phyloP scores from a whole-genome alignment of 208 protist species.

The Wallacemonas sp. region DNA sequence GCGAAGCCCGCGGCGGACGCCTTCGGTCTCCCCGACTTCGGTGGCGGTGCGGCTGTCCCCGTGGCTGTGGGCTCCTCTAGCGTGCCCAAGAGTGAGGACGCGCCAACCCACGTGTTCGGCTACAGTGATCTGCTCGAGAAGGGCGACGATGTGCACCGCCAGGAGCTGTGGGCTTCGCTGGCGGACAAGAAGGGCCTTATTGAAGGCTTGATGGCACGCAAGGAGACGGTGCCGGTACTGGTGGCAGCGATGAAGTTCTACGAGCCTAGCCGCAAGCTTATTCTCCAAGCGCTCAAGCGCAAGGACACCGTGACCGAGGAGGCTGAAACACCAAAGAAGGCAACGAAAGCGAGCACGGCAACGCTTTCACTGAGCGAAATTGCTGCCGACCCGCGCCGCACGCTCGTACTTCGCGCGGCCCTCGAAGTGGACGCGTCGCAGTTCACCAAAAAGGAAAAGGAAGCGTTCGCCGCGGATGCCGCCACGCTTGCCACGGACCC shows the following conservation, averaged over 20 bases:
- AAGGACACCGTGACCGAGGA: neutral
- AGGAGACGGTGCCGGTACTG: slow-evolving; percentile 28
- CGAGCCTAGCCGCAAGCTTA: slow-evolving; percentile 21
- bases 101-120: slow-evolving; percentile 46
- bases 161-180: slow-evolving; percentile 55
- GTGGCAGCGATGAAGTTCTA: slow-evolving; percentile 37
- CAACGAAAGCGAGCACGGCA: neutral
- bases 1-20: slow-evolving; percentile 15
- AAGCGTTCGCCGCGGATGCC: slow-evolving; percentile 25
- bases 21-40: slow-evolving; percentile 79
- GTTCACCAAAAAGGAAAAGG: slow-evolving; percentile 22
- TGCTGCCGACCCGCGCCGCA: slow-evolving; percentile 60
- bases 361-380: slow-evolving; percentile 35
- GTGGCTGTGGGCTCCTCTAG: neutral
- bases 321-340: neutral
- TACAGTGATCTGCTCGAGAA: slow-evolving; percentile 69
- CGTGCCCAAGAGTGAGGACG: neutral
- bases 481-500: slow-evolving; percentile 59
- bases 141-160: slow-evolving; percentile 69
- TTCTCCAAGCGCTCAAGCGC: slow-evolving; percentile 19
- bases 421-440: slow-evolving; percentile 51
- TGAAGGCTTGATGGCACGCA: slow-evolving; percentile 36
- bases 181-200: slow-evolving; percentile 24
- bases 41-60: slow-evolving; percentile 12
- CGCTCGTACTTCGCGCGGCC: slow-evolving; percentile 68